Percentiles rank a stretch among this genome's conserved stretches.
phyloP scores from a whole-genome alignment of 2,329 filamentous ascomycete genomes.

The Cladosporium sp. region DNA sequence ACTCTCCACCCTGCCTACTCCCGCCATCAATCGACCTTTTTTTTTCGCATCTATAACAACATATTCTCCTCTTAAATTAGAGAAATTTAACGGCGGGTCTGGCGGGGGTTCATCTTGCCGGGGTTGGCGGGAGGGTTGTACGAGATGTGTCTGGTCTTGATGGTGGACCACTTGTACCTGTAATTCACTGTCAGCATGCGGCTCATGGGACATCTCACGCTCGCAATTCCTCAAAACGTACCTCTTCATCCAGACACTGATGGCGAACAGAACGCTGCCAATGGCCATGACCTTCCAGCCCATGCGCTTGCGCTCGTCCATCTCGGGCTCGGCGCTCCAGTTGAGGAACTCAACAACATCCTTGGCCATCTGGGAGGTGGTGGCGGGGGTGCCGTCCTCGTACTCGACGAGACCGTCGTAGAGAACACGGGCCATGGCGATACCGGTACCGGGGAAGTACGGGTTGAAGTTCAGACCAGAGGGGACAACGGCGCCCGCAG shows the following conservation, averaged over 20 bases:
- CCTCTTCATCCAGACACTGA: slow-evolving; percentile 97
- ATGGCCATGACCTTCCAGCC: slow-evolving; percentile 92
- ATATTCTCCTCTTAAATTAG: neutral
- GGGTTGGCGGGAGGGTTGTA: slow-evolving; percentile 13
- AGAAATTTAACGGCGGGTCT: slow-evolving; percentile 12
- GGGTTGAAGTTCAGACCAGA: slow-evolving; percentile 99
- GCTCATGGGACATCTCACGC: neutral
- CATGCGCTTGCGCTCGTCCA: slow-evolving; percentile 99
- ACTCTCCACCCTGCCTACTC: slow-evolving; percentile 9
- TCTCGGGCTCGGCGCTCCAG: slow-evolving; percentile 98
- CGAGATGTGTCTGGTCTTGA: slow-evolving; percentile 83
- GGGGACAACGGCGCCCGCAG: slow-evolving; percentile 79
- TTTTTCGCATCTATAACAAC: slow-evolving; percentile 9
- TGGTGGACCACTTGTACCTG: slow-evolving; percentile 91
- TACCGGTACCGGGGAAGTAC: slow-evolving; percentile 98
- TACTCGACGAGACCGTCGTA: slow-evolving; percentile 98
- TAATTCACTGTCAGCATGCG: slow-evolving; percentile 26
- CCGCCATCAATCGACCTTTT: slow-evolving; percentile 4
- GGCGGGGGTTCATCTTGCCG: slow-evolving; percentile 12
- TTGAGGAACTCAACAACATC: slow-evolving; percentile 98
- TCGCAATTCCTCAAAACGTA: slow-evolving; percentile 28
- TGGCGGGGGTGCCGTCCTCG: slow-evolving; percentile 90
- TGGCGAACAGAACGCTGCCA: slow-evolving; percentile 70
- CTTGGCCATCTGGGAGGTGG: slow-evolving; percentile 99
- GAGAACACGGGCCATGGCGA: slow-evolving; percentile 97